Evolutionary conservation across 768 basidiomycete species (phyloP).

Genomic region (Mycena alexandri): DNA sequence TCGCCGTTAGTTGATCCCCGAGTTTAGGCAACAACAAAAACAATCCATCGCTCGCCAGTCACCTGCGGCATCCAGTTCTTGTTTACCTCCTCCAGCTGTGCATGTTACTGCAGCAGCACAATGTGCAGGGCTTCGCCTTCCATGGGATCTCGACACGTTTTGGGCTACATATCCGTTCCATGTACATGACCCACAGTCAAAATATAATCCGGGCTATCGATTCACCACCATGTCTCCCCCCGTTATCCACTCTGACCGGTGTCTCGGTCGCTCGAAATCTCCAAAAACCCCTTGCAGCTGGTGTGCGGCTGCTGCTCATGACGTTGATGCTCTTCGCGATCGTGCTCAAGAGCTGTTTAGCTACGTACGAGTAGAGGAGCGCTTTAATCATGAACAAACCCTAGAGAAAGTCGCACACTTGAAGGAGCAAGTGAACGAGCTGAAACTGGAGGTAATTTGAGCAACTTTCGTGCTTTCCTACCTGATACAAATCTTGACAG

Average conservation of each 20-base stretch:
- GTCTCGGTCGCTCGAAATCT: background rate
- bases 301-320: background rate
- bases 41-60: background rate
- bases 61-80: background rate
- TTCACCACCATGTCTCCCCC: constrained; percentile 12
- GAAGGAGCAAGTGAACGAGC: background rate
- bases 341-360: background rate
- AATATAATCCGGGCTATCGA: constrained; percentile 27
- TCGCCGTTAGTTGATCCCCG: too few relatives aligned
- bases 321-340: background rate
- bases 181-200: too few relatives aligned
- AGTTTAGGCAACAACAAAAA: too few relatives aligned
- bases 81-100: background rate
- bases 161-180: constrained; percentile 38
- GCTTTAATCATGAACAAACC: background rate
- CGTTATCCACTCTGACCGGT: background rate
- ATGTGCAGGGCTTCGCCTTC: constrained; percentile 22
- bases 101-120: background rate
- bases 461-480: background rate
- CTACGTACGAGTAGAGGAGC: background rate
- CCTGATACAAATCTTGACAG: background rate
- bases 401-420: background rate
- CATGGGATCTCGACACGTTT: constrained; percentile 35
- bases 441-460: background rate
- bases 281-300: background rate